Evolutionary conservation across 2,329 filamentous ascomycete species (phyloP).

Genomic region (Penicillium expansum): DNA sequence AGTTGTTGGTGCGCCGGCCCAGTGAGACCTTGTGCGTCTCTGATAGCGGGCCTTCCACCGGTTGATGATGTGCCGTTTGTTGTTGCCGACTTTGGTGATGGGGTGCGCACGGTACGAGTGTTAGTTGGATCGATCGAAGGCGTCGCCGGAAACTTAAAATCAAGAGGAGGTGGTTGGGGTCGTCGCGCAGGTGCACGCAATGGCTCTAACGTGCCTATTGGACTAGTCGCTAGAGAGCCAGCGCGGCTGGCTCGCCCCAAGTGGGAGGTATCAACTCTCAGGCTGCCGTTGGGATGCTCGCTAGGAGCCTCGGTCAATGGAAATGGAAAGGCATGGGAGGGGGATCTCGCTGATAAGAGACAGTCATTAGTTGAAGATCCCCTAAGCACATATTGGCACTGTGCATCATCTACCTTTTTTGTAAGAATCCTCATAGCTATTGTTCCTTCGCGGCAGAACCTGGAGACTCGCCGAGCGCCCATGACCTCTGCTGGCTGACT

Average conservation of each 20-base stretch:
- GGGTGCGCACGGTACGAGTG: constrained; percentile 29
- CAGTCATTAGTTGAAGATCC: background rate
- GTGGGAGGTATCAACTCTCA: constrained; percentile 37
- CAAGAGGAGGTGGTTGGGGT: constrained; percentile 39
- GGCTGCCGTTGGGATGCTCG: constrained; percentile 26
- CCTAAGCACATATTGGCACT: background rate
- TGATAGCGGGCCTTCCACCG: constrained; percentile 18
- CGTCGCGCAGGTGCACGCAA: constrained; percentile 42
- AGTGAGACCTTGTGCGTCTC: constrained; percentile 26
- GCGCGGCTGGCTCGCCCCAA: constrained; percentile 25
- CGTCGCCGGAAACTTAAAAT: constrained; percentile 58
- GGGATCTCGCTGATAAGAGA: constrained; percentile 33
- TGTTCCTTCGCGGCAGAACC: constrained; percentile 56
- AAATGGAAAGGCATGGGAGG: constrained; percentile 33
- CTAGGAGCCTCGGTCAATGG: constrained; percentile 32
- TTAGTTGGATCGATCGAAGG: constrained; percentile 33
- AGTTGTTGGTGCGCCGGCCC: constrained; percentile 44
- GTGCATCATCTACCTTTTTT: constrained; percentile 36
- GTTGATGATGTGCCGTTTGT: constrained; percentile 16
- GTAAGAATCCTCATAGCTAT: constrained; percentile 40
- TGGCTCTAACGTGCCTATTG: constrained; percentile 37
- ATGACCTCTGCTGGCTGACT: constrained; percentile 64
- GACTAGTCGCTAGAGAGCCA: constrained; percentile 30
- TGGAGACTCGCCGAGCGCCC: constrained; percentile 78
- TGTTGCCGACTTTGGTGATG: constrained; percentile 30